These are phyloP conservation scores for Colletotrichum theobromicola DNA, from an alignment of 2,329 filamentous ascomycete species.

Conservation along the genomic window DNA sequence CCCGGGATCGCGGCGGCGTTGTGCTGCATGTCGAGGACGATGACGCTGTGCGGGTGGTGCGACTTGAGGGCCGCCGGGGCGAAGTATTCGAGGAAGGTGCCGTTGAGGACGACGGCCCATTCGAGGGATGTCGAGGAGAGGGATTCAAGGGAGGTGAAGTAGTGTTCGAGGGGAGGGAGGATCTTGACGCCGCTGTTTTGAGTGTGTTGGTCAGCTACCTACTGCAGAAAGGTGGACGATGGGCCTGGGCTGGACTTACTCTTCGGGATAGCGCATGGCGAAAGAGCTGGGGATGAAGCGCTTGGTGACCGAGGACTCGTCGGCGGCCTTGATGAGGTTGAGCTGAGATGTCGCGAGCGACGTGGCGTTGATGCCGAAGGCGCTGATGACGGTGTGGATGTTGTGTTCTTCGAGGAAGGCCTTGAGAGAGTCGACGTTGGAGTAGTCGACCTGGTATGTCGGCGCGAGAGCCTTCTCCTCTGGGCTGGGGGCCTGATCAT, in stretches of 20 bases:
- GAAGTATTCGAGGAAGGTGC: constrained; percentile 52
- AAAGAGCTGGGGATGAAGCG: constrained; percentile 49
- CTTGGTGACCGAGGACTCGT: constrained; percentile 38
- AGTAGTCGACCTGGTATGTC: not conserved
- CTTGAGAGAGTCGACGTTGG: not conserved
- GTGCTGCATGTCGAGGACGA: constrained; percentile 48
- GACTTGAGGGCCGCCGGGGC: constrained; percentile 40
- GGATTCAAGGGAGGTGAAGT: not conserved
- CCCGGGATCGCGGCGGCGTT: constrained; percentile 54
- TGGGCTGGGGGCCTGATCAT: not conserved
- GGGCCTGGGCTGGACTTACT: constrained; percentile 27
- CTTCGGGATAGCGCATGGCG: constrained; percentile 35
- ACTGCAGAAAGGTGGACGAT: not conserved
- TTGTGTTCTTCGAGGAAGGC: constrained; percentile 21
- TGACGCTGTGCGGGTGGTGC: constrained; percentile 40
- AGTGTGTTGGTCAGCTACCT: not conserved
- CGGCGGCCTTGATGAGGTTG: constrained; percentile 48
- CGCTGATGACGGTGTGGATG: constrained; percentile 49
- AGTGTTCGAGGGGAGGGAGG: constrained; percentile 23
- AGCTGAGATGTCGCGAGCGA: constrained; percentile 37
- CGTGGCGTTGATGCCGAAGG: constrained; percentile 36
- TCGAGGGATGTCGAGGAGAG: constrained; percentile 29
- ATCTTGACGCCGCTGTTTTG: constrained; percentile 14
- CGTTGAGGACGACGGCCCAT: constrained; percentile 42
- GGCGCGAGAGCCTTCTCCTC: not conserved